Evolutionary conservation across 179 eudicot genomes (phyloP).

Genomic region (Spergularia azorica): DNA sequence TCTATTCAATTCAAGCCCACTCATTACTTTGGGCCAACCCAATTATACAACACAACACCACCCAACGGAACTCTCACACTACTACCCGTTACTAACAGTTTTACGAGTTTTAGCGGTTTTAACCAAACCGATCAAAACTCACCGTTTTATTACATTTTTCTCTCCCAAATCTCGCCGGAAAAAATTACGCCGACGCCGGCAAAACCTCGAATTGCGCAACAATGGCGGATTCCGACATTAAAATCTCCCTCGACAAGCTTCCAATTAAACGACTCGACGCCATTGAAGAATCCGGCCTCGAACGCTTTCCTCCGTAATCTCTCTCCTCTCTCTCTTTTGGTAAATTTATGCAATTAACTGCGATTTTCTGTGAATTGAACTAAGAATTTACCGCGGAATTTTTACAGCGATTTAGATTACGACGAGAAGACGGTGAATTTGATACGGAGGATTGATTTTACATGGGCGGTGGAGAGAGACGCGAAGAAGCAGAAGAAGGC

Average conservation of each 20-base stretch:
- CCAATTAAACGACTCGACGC: slow-evolving; percentile 75
- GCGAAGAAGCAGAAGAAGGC: slow-evolving; percentile 84
- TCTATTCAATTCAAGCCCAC: too few relatives aligned
- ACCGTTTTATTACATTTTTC: too few relatives aligned
- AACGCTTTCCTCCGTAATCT: slow-evolving; percentile 70
- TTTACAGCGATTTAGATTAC: slow-evolving; percentile 65
- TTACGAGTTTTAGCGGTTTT: too few relatives aligned
- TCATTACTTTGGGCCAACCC: too few relatives aligned
- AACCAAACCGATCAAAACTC: too few relatives aligned
- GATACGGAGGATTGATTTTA: slow-evolving; percentile 82
- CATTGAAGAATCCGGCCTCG: slow-evolving; percentile 82
- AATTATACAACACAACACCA: too few relatives aligned
- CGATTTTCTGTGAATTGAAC: background rate
- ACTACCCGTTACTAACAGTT: too few relatives aligned
- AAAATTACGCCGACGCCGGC: background rate
- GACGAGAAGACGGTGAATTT: slow-evolving; percentile 80
- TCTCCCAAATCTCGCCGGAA: background rate
- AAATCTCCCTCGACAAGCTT: slow-evolving; percentile 82
- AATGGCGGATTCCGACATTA: slow-evolving; percentile 35
- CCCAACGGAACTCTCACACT: too few relatives aligned
- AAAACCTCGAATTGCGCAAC: slow-evolving; percentile 9
- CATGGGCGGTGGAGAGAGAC: slow-evolving; percentile 92
- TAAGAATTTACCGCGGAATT: background rate
- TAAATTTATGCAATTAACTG: background rate
- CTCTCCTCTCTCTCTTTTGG: background rate